Conservation (phyloP, 2,329 filamentous ascomycete species). For the Venturia pyrina region DNA sequence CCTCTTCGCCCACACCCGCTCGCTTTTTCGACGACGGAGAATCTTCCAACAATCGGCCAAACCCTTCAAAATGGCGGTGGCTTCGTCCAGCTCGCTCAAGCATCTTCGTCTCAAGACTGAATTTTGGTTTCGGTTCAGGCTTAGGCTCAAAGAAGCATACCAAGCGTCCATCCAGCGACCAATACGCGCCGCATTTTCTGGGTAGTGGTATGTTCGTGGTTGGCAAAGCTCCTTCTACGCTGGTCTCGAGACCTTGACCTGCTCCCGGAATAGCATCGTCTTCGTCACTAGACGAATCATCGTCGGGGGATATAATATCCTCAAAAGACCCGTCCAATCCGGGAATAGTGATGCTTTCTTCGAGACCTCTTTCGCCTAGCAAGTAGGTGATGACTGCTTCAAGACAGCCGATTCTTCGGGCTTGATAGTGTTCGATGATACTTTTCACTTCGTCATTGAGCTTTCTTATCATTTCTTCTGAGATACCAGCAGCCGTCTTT, state of each 20-base stretch:
- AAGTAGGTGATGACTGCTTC: slow-evolving; percentile 53
- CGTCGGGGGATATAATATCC: slow-evolving; percentile 29
- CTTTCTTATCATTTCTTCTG: slow-evolving; percentile 38
- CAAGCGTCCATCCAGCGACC: slow-evolving; percentile 47
- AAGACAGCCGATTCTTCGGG: slow-evolving; percentile 45
- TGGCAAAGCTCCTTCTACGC: slow-evolving; percentile 41
- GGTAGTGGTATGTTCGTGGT: slow-evolving; percentile 52
- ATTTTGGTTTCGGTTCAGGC: slow-evolving; percentile 38
- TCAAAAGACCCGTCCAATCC: slow-evolving; percentile 48
- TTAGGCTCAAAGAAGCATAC: slow-evolving; percentile 48
- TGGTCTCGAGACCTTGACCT: slow-evolving; percentile 35
- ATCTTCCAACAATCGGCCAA: slow-evolving; percentile 39
- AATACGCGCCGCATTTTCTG: slow-evolving; percentile 47
- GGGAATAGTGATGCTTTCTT: slow-evolving; percentile 43
- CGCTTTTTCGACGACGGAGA: slow-evolving; percentile 32
- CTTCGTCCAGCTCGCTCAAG: slow-evolving; percentile 37
- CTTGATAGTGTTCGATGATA: slow-evolving; percentile 46
- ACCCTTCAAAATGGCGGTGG: slow-evolving; percentile 51
- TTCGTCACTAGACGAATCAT: slow-evolving; percentile 79
- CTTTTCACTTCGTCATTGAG: slow-evolving; percentile 42
- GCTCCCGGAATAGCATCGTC: slow-evolving; percentile 40
- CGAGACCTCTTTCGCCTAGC: slow-evolving; percentile 46
- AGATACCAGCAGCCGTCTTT: slow-evolving; percentile 45
- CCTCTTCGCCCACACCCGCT: slow-evolving; percentile 21
- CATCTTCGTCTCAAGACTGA: slow-evolving; percentile 38